phyloP scores from a whole-genome alignment of 371 early-diverging fungal genomes.

The Mortierella sp. region DNA sequence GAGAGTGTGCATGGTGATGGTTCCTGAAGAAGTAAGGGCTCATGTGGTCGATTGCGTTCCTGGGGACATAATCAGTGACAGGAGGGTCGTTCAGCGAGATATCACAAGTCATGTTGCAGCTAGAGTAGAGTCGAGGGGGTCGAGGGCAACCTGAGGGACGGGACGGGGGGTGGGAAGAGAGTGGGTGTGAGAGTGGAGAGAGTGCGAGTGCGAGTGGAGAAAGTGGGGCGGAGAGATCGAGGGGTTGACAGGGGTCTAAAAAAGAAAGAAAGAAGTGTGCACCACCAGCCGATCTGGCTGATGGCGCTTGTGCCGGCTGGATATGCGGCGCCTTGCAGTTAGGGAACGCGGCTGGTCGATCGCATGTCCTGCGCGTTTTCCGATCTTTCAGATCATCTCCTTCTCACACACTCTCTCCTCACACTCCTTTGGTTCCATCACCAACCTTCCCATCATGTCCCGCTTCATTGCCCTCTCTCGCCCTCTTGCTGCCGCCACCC shows the following conservation, averaged over 20 bases:
- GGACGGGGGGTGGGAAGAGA: background rate
- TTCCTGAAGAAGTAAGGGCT: slow-evolving; percentile 44
- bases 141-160: background rate
- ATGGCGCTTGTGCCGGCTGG: too few species aligned
- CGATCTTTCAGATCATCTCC: slow-evolving; percentile 3
- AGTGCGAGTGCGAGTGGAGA: background rate
- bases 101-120: slow-evolving; percentile 26
- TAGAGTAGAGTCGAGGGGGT: background rate
- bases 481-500: slow-evolving; percentile 43
- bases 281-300: too few species aligned
- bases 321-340: too few species aligned
- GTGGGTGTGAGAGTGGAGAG: background rate
- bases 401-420: background rate
- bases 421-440: too few species aligned
- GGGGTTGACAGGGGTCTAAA: background rate
- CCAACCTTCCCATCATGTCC: too few species aligned
- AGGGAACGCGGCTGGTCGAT: too few species aligned
- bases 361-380: too few species aligned
- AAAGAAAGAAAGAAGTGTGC: background rate
- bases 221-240: background rate
- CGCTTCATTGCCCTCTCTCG: slow-evolving; percentile 41
- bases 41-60: slow-evolving; percentile 48
- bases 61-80: slow-evolving; percentile 26
- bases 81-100: slow-evolving; percentile 35
- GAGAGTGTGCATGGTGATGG: slow-evolving; percentile 23